Evolutionary conservation across 805 yeast species (phyloP).

Genomic region (Wickerhamomyces chaumierensis): DNA sequence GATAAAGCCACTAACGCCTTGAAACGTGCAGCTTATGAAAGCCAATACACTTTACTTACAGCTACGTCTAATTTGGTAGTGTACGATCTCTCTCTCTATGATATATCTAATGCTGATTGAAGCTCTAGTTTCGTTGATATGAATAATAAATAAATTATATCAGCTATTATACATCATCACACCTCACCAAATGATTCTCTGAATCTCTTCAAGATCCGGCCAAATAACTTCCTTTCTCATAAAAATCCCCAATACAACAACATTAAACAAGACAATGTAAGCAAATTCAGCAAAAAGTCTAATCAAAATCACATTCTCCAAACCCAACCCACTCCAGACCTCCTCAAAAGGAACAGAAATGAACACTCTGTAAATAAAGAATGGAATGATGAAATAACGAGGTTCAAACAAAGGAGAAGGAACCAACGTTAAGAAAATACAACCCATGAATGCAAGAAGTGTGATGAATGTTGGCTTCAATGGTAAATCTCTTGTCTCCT

Average conservation of each 20-base stretch:
- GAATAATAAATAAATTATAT: no score
- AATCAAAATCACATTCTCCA: conserved; percentile 13
- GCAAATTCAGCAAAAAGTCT: conserved; percentile 42
- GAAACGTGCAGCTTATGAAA: no score
- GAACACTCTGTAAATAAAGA: conserved; percentile 59
- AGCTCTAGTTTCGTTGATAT: no score
- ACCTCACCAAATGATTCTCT: conserved; percentile 90
- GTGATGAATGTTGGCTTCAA: conserved; percentile 33
- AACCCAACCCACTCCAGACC: conserved; percentile 11
- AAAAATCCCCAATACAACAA: conserved; percentile 43
- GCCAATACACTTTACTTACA: no score
- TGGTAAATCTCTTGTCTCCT: conserved; percentile 24
- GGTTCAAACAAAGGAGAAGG: conserved; percentile 95
- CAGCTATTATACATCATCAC: no score
- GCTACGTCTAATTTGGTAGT: no score
- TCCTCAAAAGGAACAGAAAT: conserved; percentile 28
- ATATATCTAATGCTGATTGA: no score
- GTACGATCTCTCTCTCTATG: no score
- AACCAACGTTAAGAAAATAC: conserved; percentile 49
- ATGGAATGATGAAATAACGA: conserved; percentile 80
- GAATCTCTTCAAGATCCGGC: conserved; percentile 47
- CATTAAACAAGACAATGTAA: conserved; percentile 52
- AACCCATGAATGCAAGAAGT: conserved; percentile 38
- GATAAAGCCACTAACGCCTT: no score
- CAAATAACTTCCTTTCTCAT: conserved; percentile 54